These are phyloP conservation scores for Pseudognaphalium luteoalbum DNA, from an alignment of 129 eudicot species.

Conservation along the genomic window DNA sequence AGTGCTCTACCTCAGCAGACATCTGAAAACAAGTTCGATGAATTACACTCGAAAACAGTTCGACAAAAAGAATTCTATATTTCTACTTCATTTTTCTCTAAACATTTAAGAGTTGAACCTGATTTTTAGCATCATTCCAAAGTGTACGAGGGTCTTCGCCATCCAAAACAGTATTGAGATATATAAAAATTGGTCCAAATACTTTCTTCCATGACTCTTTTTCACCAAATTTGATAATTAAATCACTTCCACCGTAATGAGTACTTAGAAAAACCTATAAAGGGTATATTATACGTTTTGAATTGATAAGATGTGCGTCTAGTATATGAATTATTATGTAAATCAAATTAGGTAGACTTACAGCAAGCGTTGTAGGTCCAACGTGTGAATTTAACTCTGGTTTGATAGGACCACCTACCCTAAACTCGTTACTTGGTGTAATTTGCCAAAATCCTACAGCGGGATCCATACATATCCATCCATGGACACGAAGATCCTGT, in stretches of 20 bases:
- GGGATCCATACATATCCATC: conserved; percentile 35
- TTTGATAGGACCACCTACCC: conserved; percentile 81
- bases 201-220: conserved; percentile 94
- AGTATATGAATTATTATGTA: neutral
- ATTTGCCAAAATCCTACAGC: conserved; percentile 55
- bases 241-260: conserved; percentile 81
- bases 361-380: conserved; percentile 83
- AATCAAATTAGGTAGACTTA: conserved; percentile 32
- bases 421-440: conserved; percentile 58
- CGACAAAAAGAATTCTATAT: neutral
- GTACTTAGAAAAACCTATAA: conserved; percentile 68
- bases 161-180: conserved; percentile 54
- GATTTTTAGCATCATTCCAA: conserved; percentile 68
- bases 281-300: neutral
- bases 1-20: conserved; percentile 46
- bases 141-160: conserved; percentile 49
- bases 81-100: neutral
- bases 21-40: conserved; percentile 29
- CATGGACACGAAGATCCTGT: conserved; percentile 38
- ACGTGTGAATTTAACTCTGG: conserved; percentile 87
- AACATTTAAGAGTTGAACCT: conserved; percentile 30
- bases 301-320: neutral
- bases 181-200: conserved; percentile 77
- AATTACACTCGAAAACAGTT: neutral
- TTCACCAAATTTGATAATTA: conserved; percentile 53